These are phyloP conservation scores for Arachis hypogaea DNA, from an alignment of 306 rosid species.

Conservation along the genomic window DNA sequence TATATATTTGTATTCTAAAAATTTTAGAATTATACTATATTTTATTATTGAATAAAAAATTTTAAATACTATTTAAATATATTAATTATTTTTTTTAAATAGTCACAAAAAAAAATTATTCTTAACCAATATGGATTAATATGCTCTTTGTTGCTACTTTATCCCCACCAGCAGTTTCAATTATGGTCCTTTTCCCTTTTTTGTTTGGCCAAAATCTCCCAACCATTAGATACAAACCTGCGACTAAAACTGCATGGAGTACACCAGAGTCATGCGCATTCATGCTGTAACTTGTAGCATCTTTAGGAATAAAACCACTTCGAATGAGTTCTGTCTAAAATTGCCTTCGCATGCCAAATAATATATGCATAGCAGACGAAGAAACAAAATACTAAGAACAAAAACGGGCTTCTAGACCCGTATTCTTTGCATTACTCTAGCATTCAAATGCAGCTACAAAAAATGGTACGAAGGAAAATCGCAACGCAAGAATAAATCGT, in stretches of 20 bases:
- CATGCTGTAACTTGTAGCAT: slow-evolving; percentile 57
- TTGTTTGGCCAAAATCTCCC: slow-evolving; percentile 60
- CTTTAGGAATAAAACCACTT: slow-evolving; percentile 63
- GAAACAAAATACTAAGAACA: slow-evolving; percentile 73
- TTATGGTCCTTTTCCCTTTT: slow-evolving; percentile 35
- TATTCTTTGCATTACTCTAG: slow-evolving; percentile 70
- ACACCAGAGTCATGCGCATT: slow-evolving; percentile 76
- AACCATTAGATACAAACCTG: slow-evolving; percentile 90
- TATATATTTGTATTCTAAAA: no score
- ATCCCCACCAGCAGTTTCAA: slow-evolving; percentile 63
- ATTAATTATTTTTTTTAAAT: no score
- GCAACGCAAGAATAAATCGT: no score
- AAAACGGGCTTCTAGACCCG: slow-evolving; percentile 60
- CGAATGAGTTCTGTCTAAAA: slow-evolving; percentile 69
- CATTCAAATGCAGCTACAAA: slow-evolving; percentile 80
- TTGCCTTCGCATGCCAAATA: slow-evolving; percentile 77
- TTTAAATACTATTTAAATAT: no score
- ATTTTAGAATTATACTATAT: no score
- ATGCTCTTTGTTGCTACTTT: slow-evolving; percentile 40
- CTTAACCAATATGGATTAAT: no score
- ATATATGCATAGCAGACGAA: slow-evolving; percentile 63
- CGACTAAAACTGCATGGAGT: slow-evolving; percentile 75
- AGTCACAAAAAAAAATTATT: no score
- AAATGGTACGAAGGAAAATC: no score
- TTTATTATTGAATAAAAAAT: no score